phyloP scores from a whole-genome alignment of 805 yeast genomes.

The Nakazawaea populi region DNA sequence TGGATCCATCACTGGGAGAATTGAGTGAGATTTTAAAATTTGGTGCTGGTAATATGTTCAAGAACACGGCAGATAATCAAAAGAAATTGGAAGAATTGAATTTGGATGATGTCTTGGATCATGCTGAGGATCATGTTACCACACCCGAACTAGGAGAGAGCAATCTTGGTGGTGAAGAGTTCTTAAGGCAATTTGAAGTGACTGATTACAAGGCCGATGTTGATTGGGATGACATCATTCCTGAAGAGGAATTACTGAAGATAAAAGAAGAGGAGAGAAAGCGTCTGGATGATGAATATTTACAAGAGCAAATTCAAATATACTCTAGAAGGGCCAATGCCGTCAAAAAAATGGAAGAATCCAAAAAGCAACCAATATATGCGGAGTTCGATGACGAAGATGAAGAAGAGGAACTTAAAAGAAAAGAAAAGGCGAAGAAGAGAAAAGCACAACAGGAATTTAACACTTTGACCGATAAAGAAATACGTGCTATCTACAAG shows the following conservation, averaged over 20 bases:
- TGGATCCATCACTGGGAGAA: constrained; percentile 80
- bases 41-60: constrained; percentile 98
- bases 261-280: constrained; percentile 89
- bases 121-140: constrained; percentile 95
- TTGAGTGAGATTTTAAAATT: constrained; percentile 90
- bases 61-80: constrained; percentile 82
- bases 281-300: constrained; percentile 76
- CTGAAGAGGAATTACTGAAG: constrained; percentile 84
- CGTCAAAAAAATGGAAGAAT: constrained; percentile 45
- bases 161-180: constrained; percentile 98
- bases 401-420: constrained; percentile 29
- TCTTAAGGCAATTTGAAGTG: constrained; percentile 93
- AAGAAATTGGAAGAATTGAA: constrained; percentile 92
- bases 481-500: constrained; percentile 78
- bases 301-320: constrained; percentile 87
- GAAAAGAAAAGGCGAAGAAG: constrained; percentile 28
- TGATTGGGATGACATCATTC: constrained; percentile 98
- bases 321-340: constrained; percentile 77
- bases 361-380: constrained; percentile 24
- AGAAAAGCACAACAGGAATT: constrained; percentile 32
- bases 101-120: constrained; percentile 90
- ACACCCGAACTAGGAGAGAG: constrained; percentile 96
- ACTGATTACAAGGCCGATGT: constrained; percentile 98
- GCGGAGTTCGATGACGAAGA: constrained; percentile 35
- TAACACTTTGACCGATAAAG: constrained; percentile 72